Evolutionary conservation across 1,284 basidiomycete species (phyloP).

Genomic region (Chiua sp.): DNA sequence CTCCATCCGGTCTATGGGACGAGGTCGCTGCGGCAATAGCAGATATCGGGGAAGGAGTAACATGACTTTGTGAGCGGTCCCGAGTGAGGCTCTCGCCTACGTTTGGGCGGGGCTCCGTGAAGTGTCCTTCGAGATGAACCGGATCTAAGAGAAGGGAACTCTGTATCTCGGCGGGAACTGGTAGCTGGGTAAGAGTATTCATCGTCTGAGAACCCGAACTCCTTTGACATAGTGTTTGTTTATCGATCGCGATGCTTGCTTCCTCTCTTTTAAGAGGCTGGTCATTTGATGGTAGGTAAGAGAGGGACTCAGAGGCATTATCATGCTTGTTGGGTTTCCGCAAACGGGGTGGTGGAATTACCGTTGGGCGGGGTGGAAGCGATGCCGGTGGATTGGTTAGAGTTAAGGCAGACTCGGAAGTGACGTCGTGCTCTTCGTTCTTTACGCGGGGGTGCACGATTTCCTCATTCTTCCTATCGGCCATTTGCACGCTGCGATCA

Average conservation of each 20-base stretch:
- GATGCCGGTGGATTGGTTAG: conserved; percentile 1
- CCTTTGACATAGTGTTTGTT: background rate
- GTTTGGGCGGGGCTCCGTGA: background rate
- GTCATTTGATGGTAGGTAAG: conserved; percentile 9
- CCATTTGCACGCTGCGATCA: conserved; percentile 35
- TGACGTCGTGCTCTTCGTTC: conserved; percentile 20
- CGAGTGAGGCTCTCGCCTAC: conserved; percentile 1
- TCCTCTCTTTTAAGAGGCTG: background rate
- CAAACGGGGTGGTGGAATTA: conserved; percentile 35
- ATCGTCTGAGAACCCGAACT: conserved; percentile 12
- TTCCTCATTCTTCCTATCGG: conserved; percentile 29
- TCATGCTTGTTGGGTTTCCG: conserved; percentile 17
- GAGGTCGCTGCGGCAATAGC: conserved; percentile 2
- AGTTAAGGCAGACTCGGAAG: background rate
- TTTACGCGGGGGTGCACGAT: conserved; percentile 2
- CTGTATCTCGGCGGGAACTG: conserved; percentile 3
- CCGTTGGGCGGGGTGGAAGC: conserved; percentile 16
- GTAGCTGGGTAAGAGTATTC: conserved; percentile 8
- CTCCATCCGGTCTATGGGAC: conserved; percentile 11
- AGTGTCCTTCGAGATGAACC: conserved; percentile 14
- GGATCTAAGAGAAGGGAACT: conserved; percentile 17
- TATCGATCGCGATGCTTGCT: background rate
- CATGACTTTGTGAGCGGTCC: conserved; percentile 1
- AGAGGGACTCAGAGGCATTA: background rate
- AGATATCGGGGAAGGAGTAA: conserved; percentile 14